These are phyloP conservation scores for Agapanthus africanus DNA, from an alignment of 106 monocot species.

Conservation along the genomic window DNA sequence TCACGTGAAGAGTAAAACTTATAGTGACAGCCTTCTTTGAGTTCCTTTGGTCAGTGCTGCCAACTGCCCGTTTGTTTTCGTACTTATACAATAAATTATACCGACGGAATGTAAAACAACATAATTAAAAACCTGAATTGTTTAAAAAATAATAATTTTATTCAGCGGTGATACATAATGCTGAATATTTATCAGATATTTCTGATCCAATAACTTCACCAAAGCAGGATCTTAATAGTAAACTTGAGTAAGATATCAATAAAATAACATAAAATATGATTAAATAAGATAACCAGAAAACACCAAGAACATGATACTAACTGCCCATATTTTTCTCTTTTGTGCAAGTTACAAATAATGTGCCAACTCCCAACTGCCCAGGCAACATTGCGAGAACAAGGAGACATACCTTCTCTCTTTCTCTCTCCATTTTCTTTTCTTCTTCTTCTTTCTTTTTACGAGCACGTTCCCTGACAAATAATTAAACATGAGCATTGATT, in stretches of 20 bases:
- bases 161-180: neutral
- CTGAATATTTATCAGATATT: neutral
- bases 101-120: neutral
- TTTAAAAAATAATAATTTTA: neutral
- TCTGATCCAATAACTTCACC: neutral
- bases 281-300: neutral
- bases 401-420: conserved; percentile 81
- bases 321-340: neutral
- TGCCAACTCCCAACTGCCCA: no score
- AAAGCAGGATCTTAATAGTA: neutral
- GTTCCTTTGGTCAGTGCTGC: neutral
- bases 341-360: neutral
- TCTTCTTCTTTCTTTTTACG: conserved; percentile 97
- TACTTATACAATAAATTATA: neutral
- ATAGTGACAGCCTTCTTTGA: neutral
- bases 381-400: neutral
- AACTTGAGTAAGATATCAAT: neutral
- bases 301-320: neutral
- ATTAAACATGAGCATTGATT: no score
- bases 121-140: neutral
- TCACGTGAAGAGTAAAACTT: neutral
- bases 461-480: conserved; percentile 92
- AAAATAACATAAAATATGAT: neutral
- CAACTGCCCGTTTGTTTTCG: neutral
- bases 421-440: conserved; percentile 86